phyloP scores from a whole-genome alignment of 2,329 filamentous ascomycete species.

The Exophiala dermatitidis region DNA sequence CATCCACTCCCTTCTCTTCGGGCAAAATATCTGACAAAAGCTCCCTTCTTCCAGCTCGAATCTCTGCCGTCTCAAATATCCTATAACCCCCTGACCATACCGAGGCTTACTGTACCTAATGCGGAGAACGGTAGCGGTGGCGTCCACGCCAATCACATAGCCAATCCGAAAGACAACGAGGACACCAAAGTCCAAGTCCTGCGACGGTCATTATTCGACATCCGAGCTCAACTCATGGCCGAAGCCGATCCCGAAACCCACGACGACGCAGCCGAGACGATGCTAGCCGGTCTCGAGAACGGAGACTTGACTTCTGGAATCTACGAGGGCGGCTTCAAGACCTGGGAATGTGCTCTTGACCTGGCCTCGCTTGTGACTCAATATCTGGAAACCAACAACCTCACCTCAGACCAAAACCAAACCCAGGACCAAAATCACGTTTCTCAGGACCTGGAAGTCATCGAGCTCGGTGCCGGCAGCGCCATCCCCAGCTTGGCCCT shows the following conservation, averaged over 20 bases:
- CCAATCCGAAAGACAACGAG: neutral
- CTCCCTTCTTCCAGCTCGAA: conserved; percentile 4
- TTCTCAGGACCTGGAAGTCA: conserved; percentile 35
- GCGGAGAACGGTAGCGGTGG: too few relatives aligned
- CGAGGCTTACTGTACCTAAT: too few relatives aligned
- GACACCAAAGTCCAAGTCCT: neutral
- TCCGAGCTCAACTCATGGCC: conserved; percentile 57
- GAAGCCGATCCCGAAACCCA: conserved; percentile 41
- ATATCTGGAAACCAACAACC: neutral
- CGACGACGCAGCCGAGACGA: conserved; percentile 29
- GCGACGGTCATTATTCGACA: conserved; percentile 56
- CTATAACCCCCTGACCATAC: conserved; percentile 46
- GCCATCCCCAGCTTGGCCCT: conserved; percentile 52
- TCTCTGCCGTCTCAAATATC: conserved; percentile 50
- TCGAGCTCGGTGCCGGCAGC: conserved; percentile 56
- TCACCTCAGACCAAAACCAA: neutral
- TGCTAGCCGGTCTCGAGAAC: conserved; percentile 45
- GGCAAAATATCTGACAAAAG: conserved; percentile 5
- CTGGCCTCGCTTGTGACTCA: conserved; percentile 36
- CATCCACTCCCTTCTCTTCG: neutral
- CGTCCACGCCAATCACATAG: neutral
- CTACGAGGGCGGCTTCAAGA: conserved; percentile 63
- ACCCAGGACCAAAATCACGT: too few relatives aligned
- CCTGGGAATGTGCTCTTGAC: conserved; percentile 60
- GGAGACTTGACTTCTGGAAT: conserved; percentile 50